Evolutionary conservation across 2,329 filamentous ascomycete genomes (phyloP).

Genomic region (Aureobasidium melanogenum): DNA sequence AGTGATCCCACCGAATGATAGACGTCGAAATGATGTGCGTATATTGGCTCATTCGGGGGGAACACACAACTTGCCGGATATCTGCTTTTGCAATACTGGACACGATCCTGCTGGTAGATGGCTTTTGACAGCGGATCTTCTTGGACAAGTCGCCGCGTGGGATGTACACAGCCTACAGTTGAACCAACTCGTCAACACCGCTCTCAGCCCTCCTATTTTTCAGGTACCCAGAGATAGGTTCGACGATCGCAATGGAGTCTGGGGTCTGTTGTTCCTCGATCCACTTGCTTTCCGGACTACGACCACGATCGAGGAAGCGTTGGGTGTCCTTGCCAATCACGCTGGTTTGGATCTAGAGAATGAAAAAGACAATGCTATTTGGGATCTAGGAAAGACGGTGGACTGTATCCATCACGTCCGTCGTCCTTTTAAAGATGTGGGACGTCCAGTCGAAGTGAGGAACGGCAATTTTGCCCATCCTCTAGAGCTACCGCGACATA

Average conservation of each 20-base stretch:
- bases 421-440: background rate
- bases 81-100: conserved; percentile 51
- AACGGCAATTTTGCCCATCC: conserved; percentile 5
- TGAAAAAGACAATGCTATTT: conserved; percentile 13
- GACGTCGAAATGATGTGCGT: conserved; percentile 21
- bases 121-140: conserved; percentile 50
- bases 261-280: conserved; percentile 31
- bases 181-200: conserved; percentile 1
- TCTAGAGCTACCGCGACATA: background rate
- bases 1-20: background rate
- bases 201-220: background rate
- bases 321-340: background rate
- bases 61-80: conserved; percentile 45
- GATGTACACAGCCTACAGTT: conserved; percentile 24
- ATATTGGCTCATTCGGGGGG: conserved; percentile 21
- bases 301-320: conserved; percentile 9
- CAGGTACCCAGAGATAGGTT: background rate
- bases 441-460: background rate
- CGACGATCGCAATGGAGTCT: conserved; percentile 27
- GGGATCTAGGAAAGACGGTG: conserved; percentile 24
- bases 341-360: background rate
- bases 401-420: background rate
- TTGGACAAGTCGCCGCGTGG: conserved; percentile 42
- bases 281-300: conserved; percentile 24
- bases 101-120: conserved; percentile 47